Evolutionary conservation across 495 filamentous ascomycete species (phyloP).

Genomic region (Neurospora sp.): DNA sequence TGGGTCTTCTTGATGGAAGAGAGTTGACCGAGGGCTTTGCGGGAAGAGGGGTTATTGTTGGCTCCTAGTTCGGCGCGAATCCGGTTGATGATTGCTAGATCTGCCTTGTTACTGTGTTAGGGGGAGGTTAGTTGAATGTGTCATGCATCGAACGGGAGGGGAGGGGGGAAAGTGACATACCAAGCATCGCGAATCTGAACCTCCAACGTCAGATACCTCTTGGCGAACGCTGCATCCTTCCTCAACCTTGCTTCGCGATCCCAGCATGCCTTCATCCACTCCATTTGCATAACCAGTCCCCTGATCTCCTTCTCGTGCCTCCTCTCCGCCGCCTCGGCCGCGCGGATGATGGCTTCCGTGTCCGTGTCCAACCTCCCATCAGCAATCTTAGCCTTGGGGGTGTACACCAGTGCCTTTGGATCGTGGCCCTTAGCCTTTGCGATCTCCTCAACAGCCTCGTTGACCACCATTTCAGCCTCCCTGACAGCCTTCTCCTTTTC

Average conservation of each 20-base stretch:
- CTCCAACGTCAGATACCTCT: conserved; percentile 69
- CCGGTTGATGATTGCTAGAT: conserved; percentile 70
- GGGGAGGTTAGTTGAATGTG: background rate
- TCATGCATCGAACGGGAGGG: background rate
- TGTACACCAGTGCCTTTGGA: background rate
- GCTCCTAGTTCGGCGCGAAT: conserved; percentile 42
- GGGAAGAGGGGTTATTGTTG: conserved; percentile 20
- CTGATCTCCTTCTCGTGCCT: conserved; percentile 71
- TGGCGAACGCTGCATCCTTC: conserved; percentile 64
- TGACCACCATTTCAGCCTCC: conserved; percentile 9
- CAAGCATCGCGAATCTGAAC: conserved; percentile 74
- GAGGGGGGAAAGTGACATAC: conserved; percentile 46
- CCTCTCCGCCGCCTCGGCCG: conserved; percentile 43
- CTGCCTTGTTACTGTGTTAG: conserved; percentile 70
- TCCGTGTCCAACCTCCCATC: conserved; percentile 13
- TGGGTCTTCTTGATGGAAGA: conserved; percentile 3
- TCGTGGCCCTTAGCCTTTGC: background rate
- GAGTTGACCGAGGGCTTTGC: conserved; percentile 13
- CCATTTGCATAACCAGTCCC: conserved; percentile 77
- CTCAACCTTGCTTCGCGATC: conserved; percentile 73
- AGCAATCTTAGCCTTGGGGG: background rate
- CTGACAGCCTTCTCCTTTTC: conserved; percentile 27
- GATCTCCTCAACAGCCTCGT: conserved; percentile 6
- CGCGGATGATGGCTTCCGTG: conserved; percentile 36
- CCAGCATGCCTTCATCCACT: conserved; percentile 73